Conservation (phyloP, 306 rosid species). For the Myrica gale region DNA sequence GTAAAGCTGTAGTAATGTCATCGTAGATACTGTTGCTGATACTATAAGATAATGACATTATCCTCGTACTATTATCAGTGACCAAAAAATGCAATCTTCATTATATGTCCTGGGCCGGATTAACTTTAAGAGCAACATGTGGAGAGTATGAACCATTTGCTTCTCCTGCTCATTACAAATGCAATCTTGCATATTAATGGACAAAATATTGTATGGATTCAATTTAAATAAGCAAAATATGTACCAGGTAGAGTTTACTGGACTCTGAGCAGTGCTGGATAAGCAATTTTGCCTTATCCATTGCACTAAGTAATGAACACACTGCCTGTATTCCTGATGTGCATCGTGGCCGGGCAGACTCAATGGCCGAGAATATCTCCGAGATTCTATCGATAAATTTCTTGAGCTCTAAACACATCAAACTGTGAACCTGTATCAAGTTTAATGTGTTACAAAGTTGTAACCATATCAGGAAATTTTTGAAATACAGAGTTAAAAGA, state of each 20-base stretch:
- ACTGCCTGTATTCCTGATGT: slow-evolving; percentile 40
- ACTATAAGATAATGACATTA: background rate
- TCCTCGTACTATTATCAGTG: background rate
- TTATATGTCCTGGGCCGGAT: background rate
- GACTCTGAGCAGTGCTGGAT: slow-evolving; percentile 48
- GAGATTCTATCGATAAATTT: slow-evolving; percentile 39
- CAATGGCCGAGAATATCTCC: slow-evolving; percentile 37
- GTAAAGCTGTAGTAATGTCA: background rate
- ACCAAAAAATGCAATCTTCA: background rate
- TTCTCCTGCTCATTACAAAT: background rate
- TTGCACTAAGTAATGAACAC: slow-evolving; percentile 40
- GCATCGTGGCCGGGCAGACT: slow-evolving; percentile 55
- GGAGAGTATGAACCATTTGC: background rate
- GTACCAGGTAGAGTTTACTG: slow-evolving; percentile 65
- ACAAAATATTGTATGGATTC: background rate
- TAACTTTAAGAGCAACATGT: background rate
- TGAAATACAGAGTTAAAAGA: background rate
- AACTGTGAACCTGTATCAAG: slow-evolving; percentile 45
- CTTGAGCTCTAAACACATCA: slow-evolving; percentile 49
- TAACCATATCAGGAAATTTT: background rate
- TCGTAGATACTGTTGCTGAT: background rate
- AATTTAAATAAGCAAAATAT: background rate
- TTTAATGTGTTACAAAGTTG: background rate
- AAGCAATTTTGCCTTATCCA: slow-evolving; percentile 47
- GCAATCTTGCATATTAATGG: background rate